These are phyloP conservation scores for Forsythia viridissima DNA, from an alignment of 257 asterid species.

Conservation along the genomic window DNA sequence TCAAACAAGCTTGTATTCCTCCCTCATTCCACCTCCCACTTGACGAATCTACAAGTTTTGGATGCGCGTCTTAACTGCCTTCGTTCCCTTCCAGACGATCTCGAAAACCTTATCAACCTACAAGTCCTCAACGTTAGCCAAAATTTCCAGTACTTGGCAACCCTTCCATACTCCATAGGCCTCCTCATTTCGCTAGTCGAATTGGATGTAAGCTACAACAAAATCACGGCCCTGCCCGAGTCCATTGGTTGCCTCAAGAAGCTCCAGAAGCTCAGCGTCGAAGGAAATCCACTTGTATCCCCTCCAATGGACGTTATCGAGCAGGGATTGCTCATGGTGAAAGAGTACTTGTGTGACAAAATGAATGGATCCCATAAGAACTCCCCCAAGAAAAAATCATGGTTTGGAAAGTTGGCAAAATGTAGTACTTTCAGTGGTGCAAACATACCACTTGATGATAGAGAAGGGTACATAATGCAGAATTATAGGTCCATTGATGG, in stretches of 20 bases:
- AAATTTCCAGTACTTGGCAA: slow-evolving; percentile 66
- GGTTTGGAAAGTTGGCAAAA: slow-evolving; percentile 76
- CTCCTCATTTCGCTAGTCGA: slow-evolving; percentile 74
- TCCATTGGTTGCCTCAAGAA: slow-evolving; percentile 76
- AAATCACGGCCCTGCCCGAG: slow-evolving; percentile 57
- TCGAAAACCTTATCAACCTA: slow-evolving; percentile 75
- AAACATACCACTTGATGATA: slow-evolving; percentile 31
- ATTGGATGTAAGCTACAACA: slow-evolving; percentile 83
- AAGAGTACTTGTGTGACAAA: slow-evolving; percentile 61
- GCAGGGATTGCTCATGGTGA: slow-evolving; percentile 56
- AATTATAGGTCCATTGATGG: slow-evolving; percentile 45
- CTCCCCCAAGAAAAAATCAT: slow-evolving; percentile 55
- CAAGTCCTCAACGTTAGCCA: slow-evolving; percentile 75
- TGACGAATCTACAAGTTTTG: slow-evolving; percentile 61
- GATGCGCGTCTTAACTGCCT: slow-evolving; percentile 90
- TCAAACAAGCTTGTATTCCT: slow-evolving; percentile 73
- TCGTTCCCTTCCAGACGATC: slow-evolving; percentile 74
- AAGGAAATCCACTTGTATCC: slow-evolving; percentile 72
- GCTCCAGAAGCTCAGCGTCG: slow-evolving; percentile 72
- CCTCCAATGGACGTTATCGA: slow-evolving; percentile 71
- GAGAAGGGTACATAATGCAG: slow-evolving; percentile 34
- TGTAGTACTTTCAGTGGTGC: slow-evolving; percentile 67
- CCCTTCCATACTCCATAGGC: slow-evolving; percentile 78
- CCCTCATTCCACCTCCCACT: slow-evolving; percentile 77
- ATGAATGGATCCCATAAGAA: slow-evolving; percentile 48